phyloP scores from a whole-genome alignment of 1,139 yeast genomes.

The Suhomyces taliae region DNA sequence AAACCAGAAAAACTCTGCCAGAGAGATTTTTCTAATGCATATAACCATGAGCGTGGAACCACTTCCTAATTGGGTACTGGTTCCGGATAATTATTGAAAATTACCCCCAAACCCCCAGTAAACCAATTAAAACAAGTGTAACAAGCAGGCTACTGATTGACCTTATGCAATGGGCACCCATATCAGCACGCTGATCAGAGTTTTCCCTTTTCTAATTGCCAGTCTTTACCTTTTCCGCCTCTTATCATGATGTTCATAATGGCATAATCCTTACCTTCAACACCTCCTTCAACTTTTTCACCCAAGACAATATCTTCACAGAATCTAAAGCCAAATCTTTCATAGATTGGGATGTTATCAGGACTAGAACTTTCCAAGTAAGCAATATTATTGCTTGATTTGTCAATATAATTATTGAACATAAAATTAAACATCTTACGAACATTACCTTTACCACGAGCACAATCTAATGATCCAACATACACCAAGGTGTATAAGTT shows the following conservation, averaged over 20 bases:
- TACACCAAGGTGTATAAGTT: slow-evolving; percentile 59
- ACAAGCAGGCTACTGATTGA: background rate
- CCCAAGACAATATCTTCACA: slow-evolving; percentile 54
- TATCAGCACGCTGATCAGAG: background rate
- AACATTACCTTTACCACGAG: slow-evolving; percentile 70
- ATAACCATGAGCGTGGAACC: too few species aligned
- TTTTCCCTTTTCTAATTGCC: slow-evolving; percentile 25
- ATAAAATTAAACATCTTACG: slow-evolving; percentile 57
- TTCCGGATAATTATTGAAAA: too few species aligned
- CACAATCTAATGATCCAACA: slow-evolving; percentile 56
- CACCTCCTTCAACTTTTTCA: slow-evolving; percentile 28
- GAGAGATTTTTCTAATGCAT: too few species aligned
- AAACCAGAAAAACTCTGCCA: too few species aligned
- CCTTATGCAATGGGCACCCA: background rate
- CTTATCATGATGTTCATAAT: slow-evolving; percentile 61
- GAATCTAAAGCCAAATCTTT: slow-evolving; percentile 54
- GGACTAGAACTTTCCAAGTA: slow-evolving; percentile 62
- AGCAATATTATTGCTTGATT: slow-evolving; percentile 37
- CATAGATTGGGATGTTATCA: slow-evolving; percentile 56
- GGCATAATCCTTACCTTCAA: slow-evolving; percentile 49
- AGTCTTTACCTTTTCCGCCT: slow-evolving; percentile 43
- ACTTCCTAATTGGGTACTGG: too few species aligned
- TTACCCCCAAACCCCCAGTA: too few species aligned
- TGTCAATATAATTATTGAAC: slow-evolving; percentile 53
- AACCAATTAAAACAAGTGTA: too few species aligned